phyloP scores from a whole-genome alignment of 1,284 basidiomycete genomes.

The Gomphus sp. region DNA sequence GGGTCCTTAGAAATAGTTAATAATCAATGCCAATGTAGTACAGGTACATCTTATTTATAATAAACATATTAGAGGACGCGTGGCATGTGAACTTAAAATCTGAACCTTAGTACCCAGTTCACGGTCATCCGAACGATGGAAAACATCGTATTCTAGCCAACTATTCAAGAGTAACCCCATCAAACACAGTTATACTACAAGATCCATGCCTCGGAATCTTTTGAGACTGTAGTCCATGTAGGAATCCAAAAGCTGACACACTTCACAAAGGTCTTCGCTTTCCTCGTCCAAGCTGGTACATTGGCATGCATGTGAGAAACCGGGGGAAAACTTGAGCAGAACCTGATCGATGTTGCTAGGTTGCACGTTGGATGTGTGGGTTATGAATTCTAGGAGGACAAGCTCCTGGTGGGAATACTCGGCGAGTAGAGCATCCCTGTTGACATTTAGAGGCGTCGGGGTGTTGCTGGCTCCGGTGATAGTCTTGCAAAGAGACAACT shows the following conservation, averaged over 20 bases:
- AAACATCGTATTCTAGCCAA: too few species aligned
- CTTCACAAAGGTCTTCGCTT: background rate
- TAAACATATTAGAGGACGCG: too few species aligned
- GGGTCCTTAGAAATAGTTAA: background rate
- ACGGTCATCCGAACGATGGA: too few species aligned
- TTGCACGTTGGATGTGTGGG: background rate
- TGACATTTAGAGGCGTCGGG: background rate
- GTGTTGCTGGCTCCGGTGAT: background rate
- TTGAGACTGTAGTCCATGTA: conserved; percentile 1
- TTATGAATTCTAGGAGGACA: conserved; percentile 1
- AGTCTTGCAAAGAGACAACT: background rate
- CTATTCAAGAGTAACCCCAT: background rate
- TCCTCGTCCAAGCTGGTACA: background rate
- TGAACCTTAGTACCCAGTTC: too few species aligned
- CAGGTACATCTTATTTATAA: background rate
- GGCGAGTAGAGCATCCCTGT: background rate
- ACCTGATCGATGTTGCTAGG: background rate
- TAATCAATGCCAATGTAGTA: background rate
- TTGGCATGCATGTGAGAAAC: background rate
- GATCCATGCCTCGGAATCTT: background rate
- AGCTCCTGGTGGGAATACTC: conserved; percentile 1
- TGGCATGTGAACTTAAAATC: too few species aligned
- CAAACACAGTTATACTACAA: background rate
- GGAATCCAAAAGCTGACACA: background rate
- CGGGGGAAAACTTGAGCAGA: background rate